These are phyloP conservation scores for Aspergillus nomiae DNA, from an alignment of 2,329 filamentous ascomycete genomes.

Conservation along the genomic window DNA sequence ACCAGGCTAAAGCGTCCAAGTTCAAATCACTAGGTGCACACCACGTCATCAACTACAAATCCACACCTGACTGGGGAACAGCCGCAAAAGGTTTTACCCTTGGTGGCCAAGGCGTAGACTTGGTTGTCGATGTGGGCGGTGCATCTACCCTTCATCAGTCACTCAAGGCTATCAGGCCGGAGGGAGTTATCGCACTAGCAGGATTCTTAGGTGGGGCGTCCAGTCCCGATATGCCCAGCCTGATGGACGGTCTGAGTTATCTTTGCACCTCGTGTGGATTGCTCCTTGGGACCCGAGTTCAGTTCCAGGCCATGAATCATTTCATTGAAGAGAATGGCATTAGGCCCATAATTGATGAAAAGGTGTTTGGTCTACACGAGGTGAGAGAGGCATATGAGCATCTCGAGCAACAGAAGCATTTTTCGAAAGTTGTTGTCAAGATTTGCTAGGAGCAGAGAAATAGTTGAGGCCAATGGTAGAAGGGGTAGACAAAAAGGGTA, in stretches of 20 bases:
- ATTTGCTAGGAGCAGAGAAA: not conserved
- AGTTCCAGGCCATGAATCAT: constrained; percentile 55
- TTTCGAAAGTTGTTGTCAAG: constrained; percentile 40
- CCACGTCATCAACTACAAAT: constrained; percentile 60
- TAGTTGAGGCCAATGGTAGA: not conserved
- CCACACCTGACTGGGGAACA: constrained; percentile 57
- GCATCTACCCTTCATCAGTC: constrained; percentile 52
- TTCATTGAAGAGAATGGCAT: constrained; percentile 50
- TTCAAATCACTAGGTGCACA: constrained; percentile 58
- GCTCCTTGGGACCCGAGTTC: constrained; percentile 49
- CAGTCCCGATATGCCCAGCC: constrained; percentile 31
- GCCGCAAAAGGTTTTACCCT: constrained; percentile 54
- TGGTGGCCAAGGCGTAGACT: constrained; percentile 50
- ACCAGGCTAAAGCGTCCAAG: constrained; percentile 56
- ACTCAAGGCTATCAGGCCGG: constrained; percentile 46
- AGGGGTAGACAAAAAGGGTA: not conserved
- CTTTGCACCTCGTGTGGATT: constrained; percentile 51
- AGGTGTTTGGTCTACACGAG: constrained; percentile 50
- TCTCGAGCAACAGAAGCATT: constrained; percentile 53
- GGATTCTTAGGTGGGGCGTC: constrained; percentile 53
- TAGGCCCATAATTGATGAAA: constrained; percentile 51
- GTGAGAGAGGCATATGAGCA: constrained; percentile 53
- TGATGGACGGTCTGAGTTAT: constrained; percentile 44
- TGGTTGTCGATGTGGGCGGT: constrained; percentile 61
- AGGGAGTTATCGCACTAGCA: constrained; percentile 55